phyloP scores from a whole-genome alignment of 1,284 basidiomycete species.

The Marasmius sp. region DNA sequence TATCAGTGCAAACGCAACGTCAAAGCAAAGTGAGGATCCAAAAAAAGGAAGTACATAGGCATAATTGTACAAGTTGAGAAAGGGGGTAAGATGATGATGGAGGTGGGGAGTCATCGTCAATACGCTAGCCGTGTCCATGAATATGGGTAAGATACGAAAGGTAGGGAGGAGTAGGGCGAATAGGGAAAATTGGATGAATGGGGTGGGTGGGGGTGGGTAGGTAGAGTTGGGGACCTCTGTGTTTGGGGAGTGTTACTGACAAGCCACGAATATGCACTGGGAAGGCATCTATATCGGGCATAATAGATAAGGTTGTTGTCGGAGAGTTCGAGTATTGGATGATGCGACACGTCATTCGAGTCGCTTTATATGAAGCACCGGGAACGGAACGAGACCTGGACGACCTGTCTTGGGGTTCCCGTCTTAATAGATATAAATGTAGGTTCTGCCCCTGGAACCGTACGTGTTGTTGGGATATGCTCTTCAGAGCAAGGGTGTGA shows the following conservation, averaged over 20 bases:
- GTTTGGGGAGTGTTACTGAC: background rate
- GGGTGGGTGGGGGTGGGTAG: background rate
- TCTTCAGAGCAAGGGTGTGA: background rate
- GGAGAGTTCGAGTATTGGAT: background rate
- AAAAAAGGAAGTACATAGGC: background rate
- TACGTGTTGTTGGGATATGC: background rate
- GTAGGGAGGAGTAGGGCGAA: background rate
- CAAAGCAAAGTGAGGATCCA: background rate
- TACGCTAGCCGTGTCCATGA: background rate
- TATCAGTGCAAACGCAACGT: background rate
- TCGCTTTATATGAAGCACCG: background rate
- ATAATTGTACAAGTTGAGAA: background rate
- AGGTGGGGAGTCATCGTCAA: background rate
- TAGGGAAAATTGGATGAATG: background rate
- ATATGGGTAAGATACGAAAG: background rate
- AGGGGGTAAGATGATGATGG: background rate
- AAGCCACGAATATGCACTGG: background rate
- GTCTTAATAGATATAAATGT: background rate
- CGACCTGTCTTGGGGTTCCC: background rate
- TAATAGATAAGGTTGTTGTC: background rate
- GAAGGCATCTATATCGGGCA: background rate
- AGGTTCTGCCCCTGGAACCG: background rate
- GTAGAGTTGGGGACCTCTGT: background rate
- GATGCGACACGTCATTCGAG: background rate
- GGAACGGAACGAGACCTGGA: background rate